Evolutionary conservation across 495 filamentous ascomycete species (phyloP).

Genomic region (Alectoria sarmentosa): DNA sequence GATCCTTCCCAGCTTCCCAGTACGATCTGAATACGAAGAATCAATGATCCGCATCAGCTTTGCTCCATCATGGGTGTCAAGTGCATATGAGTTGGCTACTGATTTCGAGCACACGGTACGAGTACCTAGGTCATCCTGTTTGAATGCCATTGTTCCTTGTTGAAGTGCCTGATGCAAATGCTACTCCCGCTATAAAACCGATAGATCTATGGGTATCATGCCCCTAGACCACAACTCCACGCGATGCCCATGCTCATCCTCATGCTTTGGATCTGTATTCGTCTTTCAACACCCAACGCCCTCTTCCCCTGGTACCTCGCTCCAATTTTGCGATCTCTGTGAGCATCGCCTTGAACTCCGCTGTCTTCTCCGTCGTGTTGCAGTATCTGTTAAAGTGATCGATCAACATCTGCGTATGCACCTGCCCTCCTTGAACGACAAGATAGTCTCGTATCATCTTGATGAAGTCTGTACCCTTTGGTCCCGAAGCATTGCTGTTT

Average conservation of each 20-base stretch:
- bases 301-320: slow-evolving; percentile 47
- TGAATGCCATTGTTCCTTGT: not conserved
- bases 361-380: slow-evolving; percentile 43
- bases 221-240: not conserved
- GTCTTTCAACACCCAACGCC: slow-evolving; percentile 35
- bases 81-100: too few relatives aligned
- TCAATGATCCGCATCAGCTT: too few relatives aligned
- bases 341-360: slow-evolving; percentile 59
- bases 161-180: not conserved
- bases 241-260: slow-evolving; percentile 6
- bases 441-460: slow-evolving; percentile 71
- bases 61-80: too few relatives aligned
- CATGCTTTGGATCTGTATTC: slow-evolving; percentile 14
- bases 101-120: too few relatives aligned
- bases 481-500: slow-evolving; percentile 17
- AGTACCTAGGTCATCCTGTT: too few relatives aligned
- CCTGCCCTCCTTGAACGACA: slow-evolving; percentile 58
- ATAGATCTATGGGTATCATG: slow-evolving; percentile 16
- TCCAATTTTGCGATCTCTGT: slow-evolving; percentile 51
- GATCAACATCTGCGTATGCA: slow-evolving; percentile 67
- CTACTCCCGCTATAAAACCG: slow-evolving; percentile 1
- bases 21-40: too few relatives aligned
- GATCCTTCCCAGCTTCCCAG: not conserved
- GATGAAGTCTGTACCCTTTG: slow-evolving; percentile 50
- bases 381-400: slow-evolving; percentile 71